Evolutionary conservation across 2,329 filamentous ascomycete species (phyloP).

Genomic region (Curvularia spicifera): DNA sequence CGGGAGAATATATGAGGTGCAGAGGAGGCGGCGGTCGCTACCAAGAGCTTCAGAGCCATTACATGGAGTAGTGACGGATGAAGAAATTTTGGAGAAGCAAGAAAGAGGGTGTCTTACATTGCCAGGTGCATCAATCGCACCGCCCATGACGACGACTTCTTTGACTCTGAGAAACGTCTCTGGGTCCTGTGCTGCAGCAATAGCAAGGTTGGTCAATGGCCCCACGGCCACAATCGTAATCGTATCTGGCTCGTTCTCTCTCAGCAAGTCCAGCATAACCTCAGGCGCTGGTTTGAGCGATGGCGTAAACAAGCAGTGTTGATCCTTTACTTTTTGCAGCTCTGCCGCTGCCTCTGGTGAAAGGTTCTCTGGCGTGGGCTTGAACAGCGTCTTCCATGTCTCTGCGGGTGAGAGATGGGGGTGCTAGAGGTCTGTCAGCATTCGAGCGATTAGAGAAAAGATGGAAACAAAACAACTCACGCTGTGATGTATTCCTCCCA

Average conservation of each 20-base stretch:
- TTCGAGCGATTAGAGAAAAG: background rate
- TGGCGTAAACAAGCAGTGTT: conserved; percentile 69
- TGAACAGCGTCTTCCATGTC: conserved; percentile 57
- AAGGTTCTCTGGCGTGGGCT: conserved; percentile 42
- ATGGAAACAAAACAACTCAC: conserved; percentile 32
- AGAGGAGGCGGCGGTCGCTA: conserved; percentile 34
- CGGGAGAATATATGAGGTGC: conserved; percentile 27
- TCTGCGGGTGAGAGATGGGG: conserved; percentile 56
- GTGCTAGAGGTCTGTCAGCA: conserved; percentile 44
- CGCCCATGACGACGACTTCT: conserved; percentile 95
- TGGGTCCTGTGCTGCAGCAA: conserved; percentile 86
- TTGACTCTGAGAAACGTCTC: conserved; percentile 88
- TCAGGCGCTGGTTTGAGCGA: conserved; percentile 76
- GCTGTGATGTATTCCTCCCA: conserved; percentile 57
- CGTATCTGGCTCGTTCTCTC: conserved; percentile 79
- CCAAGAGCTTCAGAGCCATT: conserved; percentile 17
- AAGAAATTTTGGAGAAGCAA: conserved; percentile 6
- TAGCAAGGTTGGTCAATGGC: conserved; percentile 89
- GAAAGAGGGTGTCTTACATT: conserved; percentile 61
- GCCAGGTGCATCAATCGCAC: conserved; percentile 77
- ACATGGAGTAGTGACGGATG: background rate
- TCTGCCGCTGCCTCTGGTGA: conserved; percentile 43
- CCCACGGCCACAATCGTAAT: conserved; percentile 91
- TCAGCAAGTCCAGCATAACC: conserved; percentile 87
- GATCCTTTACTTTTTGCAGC: conserved; percentile 46